Evolutionary conservation across 2,329 filamentous ascomycete genomes (phyloP).

Genomic region (Aureobasidium sp.): DNA sequence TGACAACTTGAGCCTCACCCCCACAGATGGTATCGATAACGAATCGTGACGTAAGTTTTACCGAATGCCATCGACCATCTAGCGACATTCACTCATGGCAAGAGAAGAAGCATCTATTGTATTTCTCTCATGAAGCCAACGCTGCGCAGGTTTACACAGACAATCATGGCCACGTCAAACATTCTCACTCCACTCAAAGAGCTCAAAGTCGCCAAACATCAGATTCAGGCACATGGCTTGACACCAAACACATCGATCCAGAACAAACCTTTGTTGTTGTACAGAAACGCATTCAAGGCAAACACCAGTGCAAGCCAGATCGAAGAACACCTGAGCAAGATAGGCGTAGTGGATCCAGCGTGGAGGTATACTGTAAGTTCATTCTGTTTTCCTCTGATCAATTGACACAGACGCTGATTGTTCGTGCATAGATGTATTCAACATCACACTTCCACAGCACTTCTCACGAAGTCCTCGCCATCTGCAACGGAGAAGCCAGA

Average conservation of each 20-base stretch:
- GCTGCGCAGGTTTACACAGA: not conserved
- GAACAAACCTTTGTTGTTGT: slow-evolving; percentile 58
- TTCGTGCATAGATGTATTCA: slow-evolving; percentile 47
- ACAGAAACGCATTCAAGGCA: slow-evolving; percentile 51
- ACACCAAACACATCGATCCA: slow-evolving; percentile 61
- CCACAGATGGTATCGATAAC: not conserved
- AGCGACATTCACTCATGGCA: not conserved
- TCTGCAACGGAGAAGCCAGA: slow-evolving; percentile 51
- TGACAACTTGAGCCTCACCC: slow-evolving; percentile 1
- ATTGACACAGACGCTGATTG: not conserved
- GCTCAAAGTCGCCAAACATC: slow-evolving; percentile 51
- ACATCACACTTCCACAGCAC: slow-evolving; percentile 62
- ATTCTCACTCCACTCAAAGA: slow-evolving; percentile 40
- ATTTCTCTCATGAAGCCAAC: not conserved
- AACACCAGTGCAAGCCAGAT: slow-evolving; percentile 43
- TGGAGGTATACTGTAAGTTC: slow-evolving; percentile 52
- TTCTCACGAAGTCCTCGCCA: slow-evolving; percentile 59
- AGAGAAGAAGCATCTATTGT: not conserved
- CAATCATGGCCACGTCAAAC: slow-evolving; percentile 5
- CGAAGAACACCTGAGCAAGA: slow-evolving; percentile 47
- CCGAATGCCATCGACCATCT: not conserved
- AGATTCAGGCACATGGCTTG: slow-evolving; percentile 50
- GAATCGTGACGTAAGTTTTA: not conserved
- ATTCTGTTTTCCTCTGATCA: not conserved
- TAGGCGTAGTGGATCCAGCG: slow-evolving; percentile 53